These are phyloP conservation scores for Coniochaeta sp. DNA, from an alignment of 2,329 filamentous ascomycete genomes.

Conservation along the genomic window DNA sequence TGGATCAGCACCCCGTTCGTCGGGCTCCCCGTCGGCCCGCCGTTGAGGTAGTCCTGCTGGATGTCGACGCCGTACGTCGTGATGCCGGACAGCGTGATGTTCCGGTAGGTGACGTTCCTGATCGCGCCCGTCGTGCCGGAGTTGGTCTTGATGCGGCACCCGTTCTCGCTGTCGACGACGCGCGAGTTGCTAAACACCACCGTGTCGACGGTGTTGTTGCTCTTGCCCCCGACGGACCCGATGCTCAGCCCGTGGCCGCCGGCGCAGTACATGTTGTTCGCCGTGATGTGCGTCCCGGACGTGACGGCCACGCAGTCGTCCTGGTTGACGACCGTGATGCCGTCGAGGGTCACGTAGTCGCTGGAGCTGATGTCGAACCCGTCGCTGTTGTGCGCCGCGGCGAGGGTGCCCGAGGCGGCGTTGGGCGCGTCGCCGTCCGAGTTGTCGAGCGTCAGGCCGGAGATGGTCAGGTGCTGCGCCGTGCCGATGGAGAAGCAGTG, in stretches of 20 bases:
- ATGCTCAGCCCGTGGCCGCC: slow-evolving; percentile 36
- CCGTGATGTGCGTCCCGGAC: slow-evolving; percentile 40
- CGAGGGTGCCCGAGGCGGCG: slow-evolving; percentile 8
- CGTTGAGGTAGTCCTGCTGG: slow-evolving; percentile 39
- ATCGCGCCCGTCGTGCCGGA: slow-evolving; percentile 35
- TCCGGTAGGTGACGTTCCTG: slow-evolving; percentile 23
- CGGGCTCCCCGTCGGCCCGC: slow-evolving; percentile 34
- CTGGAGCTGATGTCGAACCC: slow-evolving; percentile 49
- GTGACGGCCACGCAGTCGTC: slow-evolving; percentile 55
- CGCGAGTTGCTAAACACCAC: slow-evolving; percentile 42
- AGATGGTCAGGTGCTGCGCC: slow-evolving; percentile 24
- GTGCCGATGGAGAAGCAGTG: slow-evolving; percentile 33
- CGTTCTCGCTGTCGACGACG: slow-evolving; percentile 45
- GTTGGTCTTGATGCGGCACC: slow-evolving; percentile 43
- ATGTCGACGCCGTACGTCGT: slow-evolving; percentile 27
- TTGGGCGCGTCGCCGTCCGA: slow-evolving; percentile 24
- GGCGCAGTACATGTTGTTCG: slow-evolving; percentile 34
- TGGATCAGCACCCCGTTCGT: slow-evolving; percentile 47
- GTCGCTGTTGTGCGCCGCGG: slow-evolving; percentile 44
- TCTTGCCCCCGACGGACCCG: slow-evolving; percentile 37
- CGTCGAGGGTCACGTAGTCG: slow-evolving; percentile 40
- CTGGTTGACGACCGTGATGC: slow-evolving; percentile 50
- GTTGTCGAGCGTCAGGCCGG: slow-evolving; percentile 30
- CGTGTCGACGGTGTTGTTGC: slow-evolving; percentile 43
- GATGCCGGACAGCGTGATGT: slow-evolving; percentile 16